Conservation (phyloP, 2,329 filamentous ascomycete genomes). For the Colletotrichum sublineola region DNA sequence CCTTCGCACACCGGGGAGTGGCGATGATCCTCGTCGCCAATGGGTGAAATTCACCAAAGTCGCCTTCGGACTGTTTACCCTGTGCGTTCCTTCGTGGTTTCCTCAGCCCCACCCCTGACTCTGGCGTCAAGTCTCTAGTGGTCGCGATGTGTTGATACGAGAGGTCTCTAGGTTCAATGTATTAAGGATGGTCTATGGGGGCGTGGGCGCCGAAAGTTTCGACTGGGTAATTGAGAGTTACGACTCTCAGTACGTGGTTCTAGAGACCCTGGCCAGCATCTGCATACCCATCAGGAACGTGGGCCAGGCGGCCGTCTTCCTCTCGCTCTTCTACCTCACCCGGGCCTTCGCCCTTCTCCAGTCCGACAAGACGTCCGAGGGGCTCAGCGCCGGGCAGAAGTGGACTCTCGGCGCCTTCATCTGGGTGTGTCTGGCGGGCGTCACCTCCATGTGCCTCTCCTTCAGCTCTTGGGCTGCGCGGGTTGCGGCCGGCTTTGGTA, state of each 20-base stretch:
- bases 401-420: conserved; percentile 16
- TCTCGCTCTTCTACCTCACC: conserved; percentile 39
- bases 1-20: conserved; percentile 43
- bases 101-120: conserved; percentile 6
- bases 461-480: too few relatives aligned
- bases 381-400: not conserved
- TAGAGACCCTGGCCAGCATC: too few relatives aligned
- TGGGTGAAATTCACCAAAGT: conserved; percentile 46
- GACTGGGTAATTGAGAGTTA: too few relatives aligned
- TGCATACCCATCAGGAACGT: not conserved
- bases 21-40: conserved; percentile 45
- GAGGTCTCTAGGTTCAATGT: not conserved
- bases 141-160: conserved; percentile 3
- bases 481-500: too few relatives aligned
- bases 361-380: not conserved
- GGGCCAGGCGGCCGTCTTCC: conserved; percentile 28
- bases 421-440: conserved; percentile 23
- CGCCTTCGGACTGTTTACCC: conserved; percentile 45
- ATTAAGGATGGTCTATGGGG: accelerated
- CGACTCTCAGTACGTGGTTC: too few relatives aligned
- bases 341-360: conserved; percentile 26
- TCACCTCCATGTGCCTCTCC: conserved; percentile 15
- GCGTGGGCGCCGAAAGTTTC: not conserved
- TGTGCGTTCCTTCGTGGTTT: conserved; percentile 44
- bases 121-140: conserved; percentile 19